Evolutionary conservation across 768 basidiomycete species (phyloP).

Genomic region (Cyathus striatus): DNA sequence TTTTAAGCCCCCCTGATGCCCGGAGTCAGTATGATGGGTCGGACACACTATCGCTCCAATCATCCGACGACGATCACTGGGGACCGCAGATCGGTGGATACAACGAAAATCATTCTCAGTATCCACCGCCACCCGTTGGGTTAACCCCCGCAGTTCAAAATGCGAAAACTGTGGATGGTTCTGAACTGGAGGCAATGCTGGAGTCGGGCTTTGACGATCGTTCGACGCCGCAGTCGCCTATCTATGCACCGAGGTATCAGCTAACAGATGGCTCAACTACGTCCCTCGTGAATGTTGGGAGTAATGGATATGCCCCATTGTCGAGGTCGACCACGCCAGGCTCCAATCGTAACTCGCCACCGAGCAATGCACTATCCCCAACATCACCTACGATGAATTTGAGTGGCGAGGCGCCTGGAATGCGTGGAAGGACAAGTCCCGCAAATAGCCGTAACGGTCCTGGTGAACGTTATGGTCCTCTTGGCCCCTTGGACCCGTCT

Average conservation of each 20-base stretch:
- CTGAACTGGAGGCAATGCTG: slow-evolving; percentile 89
- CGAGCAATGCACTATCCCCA: slow-evolving; percentile 17
- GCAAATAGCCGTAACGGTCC: slow-evolving; percentile 15
- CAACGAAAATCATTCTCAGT: slow-evolving; percentile 77
- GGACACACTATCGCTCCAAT: slow-evolving; percentile 75
- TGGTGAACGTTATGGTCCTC: slow-evolving; percentile 44
- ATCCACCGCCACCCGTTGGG: slow-evolving; percentile 82
- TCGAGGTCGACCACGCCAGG: slow-evolving; percentile 45
- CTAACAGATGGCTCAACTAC: slow-evolving; percentile 50
- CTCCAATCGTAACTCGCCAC: slow-evolving; percentile 7
- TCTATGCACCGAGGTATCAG: slow-evolving; percentile 54
- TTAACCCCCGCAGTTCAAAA: slow-evolving; percentile 43
- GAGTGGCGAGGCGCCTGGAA: slow-evolving; percentile 10
- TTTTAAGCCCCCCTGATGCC: slow-evolving; percentile 52
- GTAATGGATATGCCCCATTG: slow-evolving; percentile 54
- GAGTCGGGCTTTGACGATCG: slow-evolving; percentile 84
- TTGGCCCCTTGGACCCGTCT: slow-evolving; percentile 60
- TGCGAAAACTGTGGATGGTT: slow-evolving; percentile 52
- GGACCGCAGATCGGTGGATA: slow-evolving; percentile 93
- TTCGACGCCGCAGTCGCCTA: slow-evolving; percentile 42
- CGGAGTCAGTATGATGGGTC: slow-evolving; percentile 71
- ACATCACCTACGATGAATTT: slow-evolving; percentile 30
- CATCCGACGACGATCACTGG: slow-evolving; percentile 95
- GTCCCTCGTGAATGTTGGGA: slow-evolving; percentile 32
- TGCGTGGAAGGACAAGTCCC: slow-evolving; percentile 3